Percentiles rank a stretch among this genome's conserved stretches.
phyloP scores from a whole-genome alignment of 257 asterid species.

The Gentiana macrophylla region DNA sequence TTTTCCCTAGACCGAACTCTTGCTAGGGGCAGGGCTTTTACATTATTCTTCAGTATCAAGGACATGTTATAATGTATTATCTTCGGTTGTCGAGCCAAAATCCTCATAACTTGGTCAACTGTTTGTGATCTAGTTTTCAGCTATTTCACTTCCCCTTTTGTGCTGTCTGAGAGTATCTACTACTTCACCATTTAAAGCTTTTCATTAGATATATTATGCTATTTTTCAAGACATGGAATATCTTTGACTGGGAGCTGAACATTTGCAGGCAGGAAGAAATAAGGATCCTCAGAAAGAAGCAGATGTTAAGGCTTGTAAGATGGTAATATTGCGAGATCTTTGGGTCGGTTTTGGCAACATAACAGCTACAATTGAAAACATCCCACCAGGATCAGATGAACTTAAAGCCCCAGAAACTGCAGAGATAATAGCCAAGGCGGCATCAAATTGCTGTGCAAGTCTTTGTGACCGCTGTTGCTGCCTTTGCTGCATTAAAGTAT shows the following conservation, averaged over 20 bases:
- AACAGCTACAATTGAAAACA: conserved; percentile 59
- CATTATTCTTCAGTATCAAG: no score
- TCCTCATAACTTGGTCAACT: no score
- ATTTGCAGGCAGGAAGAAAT: conserved; percentile 23
- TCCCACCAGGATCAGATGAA: conserved; percentile 39
- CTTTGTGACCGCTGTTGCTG: conserved; percentile 63
- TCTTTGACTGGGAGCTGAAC: not conserved
- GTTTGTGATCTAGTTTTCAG: no score
- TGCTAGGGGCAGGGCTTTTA: no score
- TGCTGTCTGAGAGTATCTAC: no score
- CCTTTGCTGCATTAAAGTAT: conserved; percentile 60
- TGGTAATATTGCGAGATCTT: conserved; percentile 15
- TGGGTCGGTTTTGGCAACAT: conserved; percentile 71
- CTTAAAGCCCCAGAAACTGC: conserved; percentile 37
- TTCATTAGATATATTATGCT: no score
- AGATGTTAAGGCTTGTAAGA: conserved; percentile 23
- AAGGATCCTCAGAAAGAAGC: conserved; percentile 34
- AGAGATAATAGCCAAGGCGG: conserved; percentile 47
- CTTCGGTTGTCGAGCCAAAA: no score
- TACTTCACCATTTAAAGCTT: no score
- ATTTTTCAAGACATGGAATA: not conserved
- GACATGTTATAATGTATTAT: no score
- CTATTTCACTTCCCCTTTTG: no score
- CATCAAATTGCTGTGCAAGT: conserved; percentile 58
- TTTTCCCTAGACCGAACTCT: no score